Evolutionary conservation across 78 protist species (phyloP).

Genomic region (Dictyostelium firmibasis): DNA sequence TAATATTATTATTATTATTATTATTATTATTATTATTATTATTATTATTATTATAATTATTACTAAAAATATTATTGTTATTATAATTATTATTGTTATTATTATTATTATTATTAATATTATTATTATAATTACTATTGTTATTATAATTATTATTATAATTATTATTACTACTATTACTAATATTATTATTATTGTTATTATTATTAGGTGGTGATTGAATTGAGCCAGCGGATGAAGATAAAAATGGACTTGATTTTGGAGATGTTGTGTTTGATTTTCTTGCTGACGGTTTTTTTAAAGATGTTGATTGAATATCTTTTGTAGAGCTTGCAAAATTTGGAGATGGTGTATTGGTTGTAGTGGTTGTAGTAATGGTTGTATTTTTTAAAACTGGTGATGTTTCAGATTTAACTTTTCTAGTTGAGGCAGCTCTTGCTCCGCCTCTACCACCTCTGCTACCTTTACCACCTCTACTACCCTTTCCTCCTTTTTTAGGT

Average conservation of each 20-base stretch:
- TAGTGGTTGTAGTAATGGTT: not conserved
- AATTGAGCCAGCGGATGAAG: constrained; percentile 39
- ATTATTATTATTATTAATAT: too few relatives aligned
- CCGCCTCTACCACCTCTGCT: constrained; percentile 22
- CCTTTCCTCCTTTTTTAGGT: constrained; percentile 54
- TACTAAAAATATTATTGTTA: too few relatives aligned
- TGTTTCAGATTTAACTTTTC: not conserved
- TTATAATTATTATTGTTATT: too few relatives aligned
- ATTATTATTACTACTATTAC: too few relatives aligned
- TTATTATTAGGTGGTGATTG: too few relatives aligned
- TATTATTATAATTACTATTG: too few relatives aligned
- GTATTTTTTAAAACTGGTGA: not conserved
- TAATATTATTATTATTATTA: not conserved
- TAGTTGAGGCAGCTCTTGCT: not conserved
- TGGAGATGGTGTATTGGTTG: not conserved
- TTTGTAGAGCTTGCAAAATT: not conserved
- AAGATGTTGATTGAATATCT: constrained; percentile 24
- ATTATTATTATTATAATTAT: not conserved
- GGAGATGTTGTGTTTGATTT: constrained; percentile 38
- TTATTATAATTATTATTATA: too few relatives aligned
- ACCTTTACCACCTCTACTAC: constrained; percentile 16
- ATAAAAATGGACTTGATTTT: constrained; percentile 24
- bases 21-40: not conserved
- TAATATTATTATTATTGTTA: too few relatives aligned
- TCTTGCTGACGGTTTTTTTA: constrained; percentile 21